These are phyloP conservation scores for Nakazawaea peltata DNA, from an alignment of 805 yeast genomes.

Conservation along the genomic window DNA sequence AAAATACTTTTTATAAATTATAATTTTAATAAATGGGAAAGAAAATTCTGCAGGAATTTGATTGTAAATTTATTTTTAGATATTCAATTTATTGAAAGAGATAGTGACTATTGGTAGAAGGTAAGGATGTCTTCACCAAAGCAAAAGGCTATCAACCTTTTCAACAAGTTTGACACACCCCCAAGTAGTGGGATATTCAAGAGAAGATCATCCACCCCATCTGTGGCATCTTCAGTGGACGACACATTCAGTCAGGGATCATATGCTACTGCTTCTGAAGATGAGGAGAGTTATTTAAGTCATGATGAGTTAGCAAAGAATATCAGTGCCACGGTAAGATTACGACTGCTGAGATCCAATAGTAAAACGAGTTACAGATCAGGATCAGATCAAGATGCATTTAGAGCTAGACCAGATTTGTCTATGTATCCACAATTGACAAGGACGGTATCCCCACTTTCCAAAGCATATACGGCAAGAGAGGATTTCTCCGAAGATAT, in stretches of 20 bases:
- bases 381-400: neutral
- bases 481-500: too few relatives aligned
- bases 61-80: too few relatives aligned
- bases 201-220: neutral
- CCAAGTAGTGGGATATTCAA: constrained; percentile 1
- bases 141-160: constrained; percentile 2
- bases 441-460: neutral
- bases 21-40: too few relatives aligned
- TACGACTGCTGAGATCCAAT: neutral
- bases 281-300: neutral
- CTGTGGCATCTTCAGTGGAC: constrained; percentile 1
- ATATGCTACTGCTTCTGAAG: neutral
- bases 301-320: constrained; percentile 3
- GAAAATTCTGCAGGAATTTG: too few relatives aligned
- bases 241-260: neutral
- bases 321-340: constrained; percentile 9
- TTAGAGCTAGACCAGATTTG: neutral
- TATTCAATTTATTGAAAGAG: too few relatives aligned
- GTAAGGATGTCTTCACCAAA: constrained; percentile 5
- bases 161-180: constrained; percentile 7
- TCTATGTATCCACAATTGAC: neutral
- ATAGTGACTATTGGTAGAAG: too few relatives aligned
- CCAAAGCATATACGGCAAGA: neutral
- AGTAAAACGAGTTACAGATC: neutral
- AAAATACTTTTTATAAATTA: too few relatives aligned